Evolutionary conservation across 2,329 filamentous ascomycete species (phyloP).

Genomic region (Aspergillus carbonarius): DNA sequence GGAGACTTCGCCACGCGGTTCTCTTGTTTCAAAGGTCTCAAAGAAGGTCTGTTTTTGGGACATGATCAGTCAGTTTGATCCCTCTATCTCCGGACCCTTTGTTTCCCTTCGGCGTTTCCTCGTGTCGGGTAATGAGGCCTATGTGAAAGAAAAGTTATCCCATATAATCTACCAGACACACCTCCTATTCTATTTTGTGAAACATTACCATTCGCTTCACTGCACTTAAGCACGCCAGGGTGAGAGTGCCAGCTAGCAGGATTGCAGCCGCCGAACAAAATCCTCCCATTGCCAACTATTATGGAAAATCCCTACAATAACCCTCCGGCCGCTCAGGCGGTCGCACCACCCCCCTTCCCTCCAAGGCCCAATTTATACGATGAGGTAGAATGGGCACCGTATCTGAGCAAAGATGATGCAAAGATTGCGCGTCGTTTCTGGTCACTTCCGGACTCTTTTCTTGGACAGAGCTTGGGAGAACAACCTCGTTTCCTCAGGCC

Average conservation of each 20-base stretch:
- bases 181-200: too few relatives aligned
- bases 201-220: too few relatives aligned
- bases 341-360: conserved; percentile 11
- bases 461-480: not conserved
- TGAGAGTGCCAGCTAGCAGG: not conserved
- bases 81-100: too few relatives aligned
- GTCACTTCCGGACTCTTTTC: conserved; percentile 23
- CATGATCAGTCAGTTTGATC: too few relatives aligned
- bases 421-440: conserved; percentile 30
- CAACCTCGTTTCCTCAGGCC: not conserved
- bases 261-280: too few relatives aligned
- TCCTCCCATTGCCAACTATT: not conserved
- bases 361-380: conserved; percentile 28
- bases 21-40: too few relatives aligned
- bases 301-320: not conserved
- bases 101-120: too few relatives aligned
- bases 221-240: not conserved
- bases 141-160: too few relatives aligned
- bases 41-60: too few relatives aligned
- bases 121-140: too few relatives aligned
- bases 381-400: conserved; percentile 27
- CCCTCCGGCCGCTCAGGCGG: not conserved
- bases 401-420: conserved; percentile 23
- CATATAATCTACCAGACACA: too few relatives aligned
- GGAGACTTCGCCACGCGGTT: too few relatives aligned